Conservation (phyloP, 768 basidiomycete species). For the Boletus rubropictus region DNA sequence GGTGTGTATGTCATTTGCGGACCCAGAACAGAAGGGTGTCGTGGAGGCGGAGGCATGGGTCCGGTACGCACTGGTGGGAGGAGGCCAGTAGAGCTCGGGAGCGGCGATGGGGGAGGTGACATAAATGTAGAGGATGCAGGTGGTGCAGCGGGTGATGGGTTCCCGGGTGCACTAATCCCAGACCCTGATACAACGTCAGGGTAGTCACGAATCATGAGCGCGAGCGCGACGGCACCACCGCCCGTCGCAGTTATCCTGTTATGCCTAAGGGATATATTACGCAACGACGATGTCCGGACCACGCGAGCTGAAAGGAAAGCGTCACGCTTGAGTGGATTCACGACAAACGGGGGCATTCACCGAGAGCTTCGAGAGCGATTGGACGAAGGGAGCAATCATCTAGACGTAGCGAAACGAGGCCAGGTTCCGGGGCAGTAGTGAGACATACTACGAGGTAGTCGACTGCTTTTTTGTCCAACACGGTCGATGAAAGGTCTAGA, state of each 20-base stretch:
- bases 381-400: slow-evolving; percentile 82
- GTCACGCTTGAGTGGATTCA: not conserved
- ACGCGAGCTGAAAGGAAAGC: slow-evolving; percentile 52
- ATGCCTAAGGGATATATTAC: slow-evolving; percentile 84
- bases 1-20: slow-evolving; percentile 77
- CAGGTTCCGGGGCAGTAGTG: slow-evolving; percentile 31
- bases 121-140: slow-evolving; percentile 18
- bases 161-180: not conserved
- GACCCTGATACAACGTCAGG: slow-evolving; percentile 59
- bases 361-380: slow-evolving; percentile 70
- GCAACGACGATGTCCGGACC: slow-evolving; percentile 75
- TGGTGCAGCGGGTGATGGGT: slow-evolving; percentile 7
- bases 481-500: slow-evolving; percentile 84
- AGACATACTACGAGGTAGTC: slow-evolving; percentile 78
- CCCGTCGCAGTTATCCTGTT: slow-evolving; percentile 83
- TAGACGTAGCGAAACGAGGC: slow-evolving; percentile 73
- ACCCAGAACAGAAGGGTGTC: slow-evolving; percentile 42
- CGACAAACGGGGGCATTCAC: slow-evolving; percentile 40
- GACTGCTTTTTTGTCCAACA: slow-evolving; percentile 75
- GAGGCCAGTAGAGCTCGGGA: slow-evolving; percentile 24
- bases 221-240: slow-evolving; percentile 86
- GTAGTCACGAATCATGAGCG: slow-evolving; percentile 95
- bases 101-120: slow-evolving; percentile 31
- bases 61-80: slow-evolving; percentile 30
- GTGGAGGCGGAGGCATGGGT: slow-evolving; percentile 43